Percentiles rank a stretch among this genome's conserved stretches.
phyloP scores from a whole-genome alignment of 108 stramenopile species.

The Pseudonitzschia delicatissima region DNA sequence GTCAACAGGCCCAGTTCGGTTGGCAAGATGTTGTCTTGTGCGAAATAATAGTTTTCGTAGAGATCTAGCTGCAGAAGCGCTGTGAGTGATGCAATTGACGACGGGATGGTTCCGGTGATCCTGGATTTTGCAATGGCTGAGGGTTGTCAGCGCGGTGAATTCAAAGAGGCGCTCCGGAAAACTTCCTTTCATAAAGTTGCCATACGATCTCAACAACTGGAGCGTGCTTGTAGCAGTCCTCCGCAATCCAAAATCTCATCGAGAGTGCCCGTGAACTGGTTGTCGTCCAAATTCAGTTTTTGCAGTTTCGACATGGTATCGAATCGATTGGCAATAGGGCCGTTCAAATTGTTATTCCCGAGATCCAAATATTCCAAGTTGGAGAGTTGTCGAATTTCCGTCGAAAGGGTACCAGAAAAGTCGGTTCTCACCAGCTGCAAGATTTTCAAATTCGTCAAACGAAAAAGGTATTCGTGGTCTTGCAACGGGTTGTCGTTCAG shows the following conservation, averaged over 20 bases:
- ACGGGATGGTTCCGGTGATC: neutral
- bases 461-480: neutral
- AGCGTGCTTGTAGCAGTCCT: neutral
- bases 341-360: slow-evolving; percentile 31
- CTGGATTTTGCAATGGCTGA: neutral
- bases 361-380: slow-evolving; percentile 24
- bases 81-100: neutral
- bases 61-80: neutral
- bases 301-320: slow-evolving; percentile 20
- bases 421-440: neutral
- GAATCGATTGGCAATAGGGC: slow-evolving; percentile 40
- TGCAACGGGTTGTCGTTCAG: neutral
- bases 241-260: slow-evolving; percentile 1
- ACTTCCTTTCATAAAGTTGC: neutral
- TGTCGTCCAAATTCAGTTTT: neutral
- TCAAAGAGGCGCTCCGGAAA: neutral
- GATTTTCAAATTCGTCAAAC: neutral
- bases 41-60: neutral
- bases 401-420: slow-evolving; percentile 13
- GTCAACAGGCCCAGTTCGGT: neutral
- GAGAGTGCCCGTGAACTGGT: slow-evolving; percentile 6
- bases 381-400: slow-evolving; percentile 10
- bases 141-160: neutral
- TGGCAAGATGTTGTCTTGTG: neutral
- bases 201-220: neutral